A percentile compares a stretch with the other conserved stretches of the same genome.
Conservation (phyloP, 2,329 filamentous ascomycete species). For the Claviceps monticola region DNA sequence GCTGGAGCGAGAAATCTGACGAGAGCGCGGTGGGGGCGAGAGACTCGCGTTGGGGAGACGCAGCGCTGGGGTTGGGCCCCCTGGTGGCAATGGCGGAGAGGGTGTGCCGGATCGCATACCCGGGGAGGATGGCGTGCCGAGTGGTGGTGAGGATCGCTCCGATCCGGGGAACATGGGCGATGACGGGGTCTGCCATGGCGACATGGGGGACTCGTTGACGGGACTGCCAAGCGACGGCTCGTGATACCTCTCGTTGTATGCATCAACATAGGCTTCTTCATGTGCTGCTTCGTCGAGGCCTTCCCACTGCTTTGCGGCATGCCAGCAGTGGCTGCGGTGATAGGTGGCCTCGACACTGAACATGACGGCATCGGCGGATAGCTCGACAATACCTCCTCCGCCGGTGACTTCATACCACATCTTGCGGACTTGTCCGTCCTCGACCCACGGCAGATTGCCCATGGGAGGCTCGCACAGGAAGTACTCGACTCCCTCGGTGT, state of each 20-base stretch:
- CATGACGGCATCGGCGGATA: conserved; percentile 45
- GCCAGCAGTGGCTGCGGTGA: conserved; percentile 43
- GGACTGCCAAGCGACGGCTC: conserved; percentile 8
- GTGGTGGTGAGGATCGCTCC: conserved; percentile 9
- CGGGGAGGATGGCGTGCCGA: conserved; percentile 7
- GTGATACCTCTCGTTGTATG: not conserved
- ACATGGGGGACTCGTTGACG: conserved; percentile 23
- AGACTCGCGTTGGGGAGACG: conserved; percentile 26
- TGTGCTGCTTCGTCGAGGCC: conserved; percentile 16
- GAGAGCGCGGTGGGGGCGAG: conserved; percentile 21
- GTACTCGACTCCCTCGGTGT: conserved; percentile 62
- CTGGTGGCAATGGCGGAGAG: conserved; percentile 15
- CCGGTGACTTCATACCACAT: conserved; percentile 67
- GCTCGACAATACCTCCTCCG: conserved; percentile 40
- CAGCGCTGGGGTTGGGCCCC: conserved; percentile 14
- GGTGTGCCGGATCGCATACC: conserved; percentile 13
- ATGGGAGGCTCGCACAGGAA: conserved; percentile 67
- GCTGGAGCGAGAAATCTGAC: conserved; percentile 25
- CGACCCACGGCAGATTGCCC: conserved; percentile 60
- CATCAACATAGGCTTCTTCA: not conserved
- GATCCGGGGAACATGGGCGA: conserved; percentile 20
- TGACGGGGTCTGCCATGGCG: conserved; percentile 25
- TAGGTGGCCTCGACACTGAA: conserved; percentile 49
- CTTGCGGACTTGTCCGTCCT: conserved; percentile 47
- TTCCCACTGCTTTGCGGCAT: conserved; percentile 38